Evolutionary conservation across 2,329 filamentous ascomycete genomes (phyloP).

Genomic region (Domatiomyces globalis): DNA sequence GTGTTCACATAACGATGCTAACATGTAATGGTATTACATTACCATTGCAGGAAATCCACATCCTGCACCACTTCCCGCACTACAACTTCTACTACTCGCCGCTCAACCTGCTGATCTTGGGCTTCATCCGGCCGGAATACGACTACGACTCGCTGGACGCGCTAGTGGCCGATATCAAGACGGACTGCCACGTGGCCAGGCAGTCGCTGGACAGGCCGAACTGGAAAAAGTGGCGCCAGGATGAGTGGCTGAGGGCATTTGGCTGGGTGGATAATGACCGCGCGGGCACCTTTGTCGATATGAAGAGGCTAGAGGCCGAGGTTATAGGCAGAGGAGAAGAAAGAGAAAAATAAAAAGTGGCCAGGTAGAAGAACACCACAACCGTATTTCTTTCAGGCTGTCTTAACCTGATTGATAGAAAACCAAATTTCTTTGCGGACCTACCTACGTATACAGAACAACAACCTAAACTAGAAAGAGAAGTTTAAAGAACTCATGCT

Average conservation of each 20-base stretch:
- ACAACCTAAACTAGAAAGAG: too few species aligned
- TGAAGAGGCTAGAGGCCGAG: conserved; percentile 19
- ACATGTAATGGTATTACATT: too few species aligned
- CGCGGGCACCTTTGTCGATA: conserved; percentile 20
- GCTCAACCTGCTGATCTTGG: conserved; percentile 67
- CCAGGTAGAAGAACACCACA: neutral
- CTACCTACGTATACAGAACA: too few species aligned
- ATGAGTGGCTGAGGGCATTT: conserved; percentile 23
- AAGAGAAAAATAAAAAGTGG: neutral
- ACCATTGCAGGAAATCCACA: conserved; percentile 58
- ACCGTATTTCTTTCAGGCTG: too few species aligned
- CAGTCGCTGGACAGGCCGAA: conserved; percentile 53
- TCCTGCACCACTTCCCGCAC: conserved; percentile 42
- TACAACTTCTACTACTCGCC: conserved; percentile 73
- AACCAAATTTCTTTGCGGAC: too few species aligned
- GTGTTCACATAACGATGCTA: conserved; percentile 1
- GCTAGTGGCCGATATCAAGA: conserved; percentile 72
- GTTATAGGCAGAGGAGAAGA: conserved; percentile 2
- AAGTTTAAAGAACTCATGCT: too few species aligned
- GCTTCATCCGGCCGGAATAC: conserved; percentile 76
- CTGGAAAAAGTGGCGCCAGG: conserved; percentile 41
- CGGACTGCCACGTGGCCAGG: conserved; percentile 72
- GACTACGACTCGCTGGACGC: conserved; percentile 77
- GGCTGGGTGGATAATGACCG: conserved; percentile 20
- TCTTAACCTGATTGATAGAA: too few species aligned